A percentile compares a stretch with the other conserved stretches of the same genome.
Conservation (phyloP, 305 asterid species). For the Solanum chacoense region DNA sequence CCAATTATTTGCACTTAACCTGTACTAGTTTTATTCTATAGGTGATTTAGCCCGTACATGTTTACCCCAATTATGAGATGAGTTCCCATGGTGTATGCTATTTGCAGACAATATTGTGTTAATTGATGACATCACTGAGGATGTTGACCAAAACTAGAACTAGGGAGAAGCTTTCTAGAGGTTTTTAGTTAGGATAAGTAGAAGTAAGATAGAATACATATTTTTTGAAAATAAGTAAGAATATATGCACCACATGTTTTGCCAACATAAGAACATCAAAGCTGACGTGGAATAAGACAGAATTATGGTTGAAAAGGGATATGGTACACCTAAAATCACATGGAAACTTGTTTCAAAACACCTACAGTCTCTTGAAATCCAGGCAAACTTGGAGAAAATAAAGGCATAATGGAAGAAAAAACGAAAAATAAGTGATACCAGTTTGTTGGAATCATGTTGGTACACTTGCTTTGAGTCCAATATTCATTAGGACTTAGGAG, state of each 20-base stretch:
- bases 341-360: not conserved
- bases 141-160: not conserved
- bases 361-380: not conserved
- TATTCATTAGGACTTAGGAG: not conserved
- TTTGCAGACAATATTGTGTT: not conserved
- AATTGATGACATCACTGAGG: not conserved
- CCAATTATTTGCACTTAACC: not conserved
- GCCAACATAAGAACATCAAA: not conserved
- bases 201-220: not conserved
- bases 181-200: not conserved
- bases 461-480: not conserved
- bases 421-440: not conserved
- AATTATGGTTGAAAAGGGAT: not conserved
- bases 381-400: not conserved
- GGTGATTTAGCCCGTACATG: not conserved
- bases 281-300: not conserved
- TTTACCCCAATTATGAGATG: not conserved
- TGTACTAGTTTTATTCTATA: not conserved
- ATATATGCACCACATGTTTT: not conserved
- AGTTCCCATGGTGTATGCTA: not conserved
- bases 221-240: not conserved
- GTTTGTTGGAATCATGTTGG: not conserved
- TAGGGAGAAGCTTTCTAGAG: not conserved
- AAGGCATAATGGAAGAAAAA: not conserved
- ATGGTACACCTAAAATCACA: not conserved